Conservation (phyloP, 257 asterid genomes). For the Gentiana macrophylla region DNA sequence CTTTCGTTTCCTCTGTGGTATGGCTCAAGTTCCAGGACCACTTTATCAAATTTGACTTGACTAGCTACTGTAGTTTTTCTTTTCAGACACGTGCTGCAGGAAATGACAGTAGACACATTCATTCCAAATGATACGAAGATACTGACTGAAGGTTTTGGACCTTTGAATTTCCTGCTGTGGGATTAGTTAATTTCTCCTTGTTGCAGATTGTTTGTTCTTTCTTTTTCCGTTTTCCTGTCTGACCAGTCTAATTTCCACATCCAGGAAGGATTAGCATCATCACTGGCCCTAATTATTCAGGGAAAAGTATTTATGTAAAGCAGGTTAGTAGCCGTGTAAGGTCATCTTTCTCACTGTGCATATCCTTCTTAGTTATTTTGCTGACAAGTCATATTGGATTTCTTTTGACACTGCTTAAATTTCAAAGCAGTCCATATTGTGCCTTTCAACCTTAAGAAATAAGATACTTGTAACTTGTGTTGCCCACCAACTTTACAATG, state of each 20-base stretch:
- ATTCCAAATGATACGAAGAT: conserved; percentile 87
- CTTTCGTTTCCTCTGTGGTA: neutral
- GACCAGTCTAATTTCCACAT: conserved; percentile 10
- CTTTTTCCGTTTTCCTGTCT: too few species aligned
- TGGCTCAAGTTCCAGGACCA: neutral
- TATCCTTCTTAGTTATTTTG: neutral
- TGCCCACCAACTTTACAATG: too few species aligned
- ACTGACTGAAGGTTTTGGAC: conserved; percentile 57
- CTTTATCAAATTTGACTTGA: conserved; percentile 3
- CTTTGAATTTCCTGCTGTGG: conserved; percentile 4
- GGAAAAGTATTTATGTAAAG: conserved; percentile 87
- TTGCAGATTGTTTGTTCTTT: neutral
- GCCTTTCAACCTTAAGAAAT: too few species aligned
- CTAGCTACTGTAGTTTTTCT: conserved; percentile 9
- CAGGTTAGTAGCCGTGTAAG: conserved; percentile 42
- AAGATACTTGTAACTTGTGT: too few species aligned
- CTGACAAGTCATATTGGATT: too few species aligned
- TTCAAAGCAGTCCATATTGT: too few species aligned
- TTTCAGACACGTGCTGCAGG: conserved; percentile 92
- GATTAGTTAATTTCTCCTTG: conserved; percentile 2
- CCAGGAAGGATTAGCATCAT: conserved; percentile 76
- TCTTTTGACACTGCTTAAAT: too few species aligned
- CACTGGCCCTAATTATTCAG: conserved; percentile 97
- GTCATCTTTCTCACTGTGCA: neutral
- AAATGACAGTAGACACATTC: conserved; percentile 89